phyloP scores from a whole-genome alignment of 306 rosid species.

The Begonia peltatifolia region DNA sequence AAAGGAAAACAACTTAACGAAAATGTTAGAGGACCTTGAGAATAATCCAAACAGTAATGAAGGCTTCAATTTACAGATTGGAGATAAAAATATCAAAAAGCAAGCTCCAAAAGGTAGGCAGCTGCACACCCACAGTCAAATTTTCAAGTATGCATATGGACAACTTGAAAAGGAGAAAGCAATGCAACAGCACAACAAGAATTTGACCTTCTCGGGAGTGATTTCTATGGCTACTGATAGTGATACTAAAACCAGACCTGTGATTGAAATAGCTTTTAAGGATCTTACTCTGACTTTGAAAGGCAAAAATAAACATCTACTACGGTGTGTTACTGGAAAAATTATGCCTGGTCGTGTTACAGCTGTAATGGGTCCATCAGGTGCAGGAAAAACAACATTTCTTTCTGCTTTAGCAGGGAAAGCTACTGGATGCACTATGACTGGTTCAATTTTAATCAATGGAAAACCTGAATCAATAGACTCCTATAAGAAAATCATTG shows the following conservation, averaged over 20 bases:
- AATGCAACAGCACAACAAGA: slow-evolving; percentile 51
- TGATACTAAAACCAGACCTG: slow-evolving; percentile 42
- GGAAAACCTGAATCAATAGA: slow-evolving; percentile 57
- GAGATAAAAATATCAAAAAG: slow-evolving; percentile 54
- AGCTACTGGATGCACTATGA: slow-evolving; percentile 43
- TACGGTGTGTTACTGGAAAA: slow-evolving; percentile 65
- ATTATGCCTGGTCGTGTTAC: slow-evolving; percentile 66
- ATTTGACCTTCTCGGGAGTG: slow-evolving; percentile 65
- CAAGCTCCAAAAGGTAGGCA: slow-evolving; percentile 39
- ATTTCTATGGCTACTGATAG: slow-evolving; percentile 58
- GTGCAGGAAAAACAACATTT: slow-evolving; percentile 86
- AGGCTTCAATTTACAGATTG: slow-evolving; percentile 56
- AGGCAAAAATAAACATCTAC: slow-evolving; percentile 43
- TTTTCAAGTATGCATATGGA: slow-evolving; percentile 77
- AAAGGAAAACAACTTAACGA: slow-evolving; percentile 37
- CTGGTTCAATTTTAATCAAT: slow-evolving; percentile 53
- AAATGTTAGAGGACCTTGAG: slow-evolving; percentile 45
- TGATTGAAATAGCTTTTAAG: slow-evolving; percentile 63
- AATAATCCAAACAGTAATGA: slow-evolving; percentile 31
- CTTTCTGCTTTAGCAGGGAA: slow-evolving; percentile 74
- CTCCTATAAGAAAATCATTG: slow-evolving; percentile 53
- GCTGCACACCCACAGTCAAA: slow-evolving; percentile 57
- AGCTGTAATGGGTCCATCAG: slow-evolving; percentile 90
- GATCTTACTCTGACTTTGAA: slow-evolving; percentile 58
- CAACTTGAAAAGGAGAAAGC: slow-evolving; percentile 80